These are phyloP conservation scores for Ophiostoma himal-ulmi DNA, from an alignment of 2,329 filamentous ascomycete genomes.

Conservation along the genomic window DNA sequence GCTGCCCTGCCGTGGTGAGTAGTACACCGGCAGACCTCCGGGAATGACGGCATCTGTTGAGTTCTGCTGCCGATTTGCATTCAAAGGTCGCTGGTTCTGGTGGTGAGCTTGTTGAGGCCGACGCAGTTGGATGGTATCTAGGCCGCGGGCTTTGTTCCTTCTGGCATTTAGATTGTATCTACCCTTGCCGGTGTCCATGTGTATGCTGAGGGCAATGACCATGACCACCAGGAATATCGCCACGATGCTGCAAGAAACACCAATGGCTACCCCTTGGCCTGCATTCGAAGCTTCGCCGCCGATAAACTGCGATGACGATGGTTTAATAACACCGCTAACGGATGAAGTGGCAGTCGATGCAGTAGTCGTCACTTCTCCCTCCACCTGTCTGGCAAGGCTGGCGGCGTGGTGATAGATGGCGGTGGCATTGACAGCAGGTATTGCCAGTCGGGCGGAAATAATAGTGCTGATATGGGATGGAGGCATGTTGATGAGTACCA, in stretches of 20 bases:
- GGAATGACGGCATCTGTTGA: neutral
- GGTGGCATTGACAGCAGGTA: neutral
- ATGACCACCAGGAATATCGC: neutral
- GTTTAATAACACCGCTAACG: neutral
- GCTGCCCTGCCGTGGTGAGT: neutral
- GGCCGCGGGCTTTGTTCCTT: neutral
- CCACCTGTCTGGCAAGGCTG: neutral
- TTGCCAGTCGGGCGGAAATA: neutral
- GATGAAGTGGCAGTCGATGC: neutral
- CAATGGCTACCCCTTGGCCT: neutral
- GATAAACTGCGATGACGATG: neutral
- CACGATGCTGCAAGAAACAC: slow-evolving; percentile 8
- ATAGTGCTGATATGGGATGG: neutral
- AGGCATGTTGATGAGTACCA: neutral
- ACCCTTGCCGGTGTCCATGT: neutral
- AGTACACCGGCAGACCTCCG: neutral
- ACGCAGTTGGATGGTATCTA: neutral
- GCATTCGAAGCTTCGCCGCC: neutral
- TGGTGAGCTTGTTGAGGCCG: neutral
- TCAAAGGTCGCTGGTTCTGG: neutral
- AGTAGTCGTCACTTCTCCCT: neutral
- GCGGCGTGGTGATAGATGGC: neutral
- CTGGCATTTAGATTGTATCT: neutral
- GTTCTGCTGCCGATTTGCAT: neutral
- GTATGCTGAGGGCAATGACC: neutral